phyloP scores from a whole-genome alignment of 2,329 filamentous ascomycete genomes.

The Pezicula neosporulosa region DNA sequence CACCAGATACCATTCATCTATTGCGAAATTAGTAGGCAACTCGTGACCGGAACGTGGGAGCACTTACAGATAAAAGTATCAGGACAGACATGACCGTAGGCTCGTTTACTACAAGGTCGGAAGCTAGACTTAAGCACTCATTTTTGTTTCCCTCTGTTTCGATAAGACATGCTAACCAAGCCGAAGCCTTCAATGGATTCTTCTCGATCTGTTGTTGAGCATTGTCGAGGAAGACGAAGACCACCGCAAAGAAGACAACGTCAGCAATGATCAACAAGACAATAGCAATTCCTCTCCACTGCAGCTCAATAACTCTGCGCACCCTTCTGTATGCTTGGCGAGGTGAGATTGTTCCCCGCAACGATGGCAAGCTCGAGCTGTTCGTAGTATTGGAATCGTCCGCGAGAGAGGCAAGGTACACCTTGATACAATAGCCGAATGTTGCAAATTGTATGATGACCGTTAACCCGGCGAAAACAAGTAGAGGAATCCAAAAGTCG shows the following conservation, averaged over 20 bases:
- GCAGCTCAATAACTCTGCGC: slow-evolving; percentile 79
- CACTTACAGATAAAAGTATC: slow-evolving; percentile 72
- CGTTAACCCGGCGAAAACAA: slow-evolving; percentile 73
- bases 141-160: slow-evolving; percentile 55
- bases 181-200: slow-evolving; percentile 43
- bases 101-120: slow-evolving; percentile 66
- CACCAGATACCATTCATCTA: slow-evolving; percentile 84
- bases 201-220: slow-evolving; percentile 33
- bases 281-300: slow-evolving; percentile 91
- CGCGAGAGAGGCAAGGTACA: slow-evolving; percentile 81
- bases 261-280: slow-evolving; percentile 87
- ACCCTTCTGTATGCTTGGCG: slow-evolving; percentile 86
- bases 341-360: slow-evolving; percentile 67
- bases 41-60: not conserved
- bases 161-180: slow-evolving; percentile 74
- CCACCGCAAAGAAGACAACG: slow-evolving; percentile 88
- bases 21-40: slow-evolving; percentile 18
- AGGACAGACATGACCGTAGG: slow-evolving; percentile 78
- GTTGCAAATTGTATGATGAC: slow-evolving; percentile 81
- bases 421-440: slow-evolving; percentile 89
- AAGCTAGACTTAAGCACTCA: slow-evolving; percentile 60
- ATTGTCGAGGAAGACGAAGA: slow-evolving; percentile 86
- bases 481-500: slow-evolving; percentile 86
- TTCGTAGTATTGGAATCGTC: slow-evolving; percentile 70
- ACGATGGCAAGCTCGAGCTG: slow-evolving; percentile 70